A percentile compares a stretch with the other conserved stretches of the same genome.
Evolutionary conservation across 1,284 basidiomycete species (phyloP).

Genomic region (Peniophora sp.): DNA sequence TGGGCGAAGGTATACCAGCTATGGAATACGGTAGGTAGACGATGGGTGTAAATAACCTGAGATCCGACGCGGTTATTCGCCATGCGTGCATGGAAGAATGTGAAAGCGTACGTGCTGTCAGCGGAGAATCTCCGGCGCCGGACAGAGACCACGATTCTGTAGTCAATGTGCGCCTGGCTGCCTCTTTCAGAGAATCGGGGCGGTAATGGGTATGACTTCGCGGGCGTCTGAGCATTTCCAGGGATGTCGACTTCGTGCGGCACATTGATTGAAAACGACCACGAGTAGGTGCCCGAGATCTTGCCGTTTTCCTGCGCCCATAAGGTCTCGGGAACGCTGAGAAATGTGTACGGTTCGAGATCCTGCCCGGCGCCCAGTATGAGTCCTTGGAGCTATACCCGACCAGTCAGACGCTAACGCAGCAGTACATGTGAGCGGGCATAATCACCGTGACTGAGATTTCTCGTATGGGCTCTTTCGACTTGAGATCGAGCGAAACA

Average conservation of each 20-base stretch:
- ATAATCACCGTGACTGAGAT: conserved; percentile 31
- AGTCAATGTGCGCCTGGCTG: conserved; percentile 40
- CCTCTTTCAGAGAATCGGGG: conserved; percentile 40
- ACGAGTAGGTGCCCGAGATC: conserved; percentile 33
- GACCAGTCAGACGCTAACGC: background rate
- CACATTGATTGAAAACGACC: conserved; percentile 38
- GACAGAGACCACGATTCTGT: conserved; percentile 37
- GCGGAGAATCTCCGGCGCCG: conserved; percentile 32
- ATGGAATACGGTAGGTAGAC: background rate
- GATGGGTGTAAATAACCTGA: background rate
- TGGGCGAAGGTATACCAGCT: background rate
- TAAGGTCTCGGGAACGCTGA: conserved; percentile 24
- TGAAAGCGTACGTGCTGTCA: conserved; percentile 15
- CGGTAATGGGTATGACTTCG: conserved; percentile 27
- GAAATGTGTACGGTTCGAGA: conserved; percentile 26
- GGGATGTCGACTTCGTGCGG: conserved; percentile 28
- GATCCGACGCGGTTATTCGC: background rate
- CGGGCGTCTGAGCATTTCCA: conserved; percentile 4
- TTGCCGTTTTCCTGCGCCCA: conserved; percentile 30
- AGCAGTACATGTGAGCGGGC: background rate
- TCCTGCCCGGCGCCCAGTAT: conserved; percentile 38
- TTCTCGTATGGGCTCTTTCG: conserved; percentile 35
- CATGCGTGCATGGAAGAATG: background rate
- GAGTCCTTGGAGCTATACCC: conserved; percentile 27
- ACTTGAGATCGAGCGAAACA: conserved; percentile 35